Conservation (phyloP, 805 yeast genomes). For the Monosporozyma unispora region DNA sequence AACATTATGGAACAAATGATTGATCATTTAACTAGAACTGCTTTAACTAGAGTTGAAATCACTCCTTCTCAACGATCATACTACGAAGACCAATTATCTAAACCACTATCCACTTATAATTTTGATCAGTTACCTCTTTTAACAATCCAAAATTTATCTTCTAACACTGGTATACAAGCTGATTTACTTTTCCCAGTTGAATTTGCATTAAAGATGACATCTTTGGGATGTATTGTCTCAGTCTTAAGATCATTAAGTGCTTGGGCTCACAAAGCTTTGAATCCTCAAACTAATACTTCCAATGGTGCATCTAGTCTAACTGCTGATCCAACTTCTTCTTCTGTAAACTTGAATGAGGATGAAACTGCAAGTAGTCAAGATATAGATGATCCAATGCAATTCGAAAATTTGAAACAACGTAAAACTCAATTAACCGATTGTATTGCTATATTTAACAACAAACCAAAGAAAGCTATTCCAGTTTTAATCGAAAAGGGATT, state of each 20-base stretch:
- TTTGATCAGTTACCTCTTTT: constrained; percentile 65
- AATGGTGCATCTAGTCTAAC: neutral
- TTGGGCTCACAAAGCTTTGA: constrained; percentile 71
- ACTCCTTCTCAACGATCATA: constrained; percentile 56
- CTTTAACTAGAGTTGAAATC: constrained; percentile 63
- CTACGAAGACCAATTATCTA: constrained; percentile 42
- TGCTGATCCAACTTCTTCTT: constrained; percentile 6
- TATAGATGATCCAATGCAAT: constrained; percentile 69
- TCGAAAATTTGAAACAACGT: constrained; percentile 73
- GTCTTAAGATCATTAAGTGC: constrained; percentile 70
- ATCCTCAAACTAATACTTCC: constrained; percentile 15
- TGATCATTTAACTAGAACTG: constrained; percentile 59
- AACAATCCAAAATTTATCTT: constrained; percentile 55
- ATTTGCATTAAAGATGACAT: constrained; percentile 72
- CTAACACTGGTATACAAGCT: constrained; percentile 16
- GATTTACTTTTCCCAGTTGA: constrained; percentile 53
- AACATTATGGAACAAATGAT: constrained; percentile 79
- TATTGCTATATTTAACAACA: constrained; percentile 68
- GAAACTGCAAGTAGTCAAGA: constrained; percentile 27
- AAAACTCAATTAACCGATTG: constrained; percentile 78
- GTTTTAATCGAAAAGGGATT: constrained; percentile 55
- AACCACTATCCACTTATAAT: constrained; percentile 65
- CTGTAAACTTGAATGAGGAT: constrained; percentile 8
- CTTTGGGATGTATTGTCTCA: constrained; percentile 73
- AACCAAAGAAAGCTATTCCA: constrained; percentile 73